Evolutionary conservation across 129 eudicot genomes (phyloP), one percentile per base, ranked within the genome.

Genomic region (Gnaphalium uliginosum): DNA sequence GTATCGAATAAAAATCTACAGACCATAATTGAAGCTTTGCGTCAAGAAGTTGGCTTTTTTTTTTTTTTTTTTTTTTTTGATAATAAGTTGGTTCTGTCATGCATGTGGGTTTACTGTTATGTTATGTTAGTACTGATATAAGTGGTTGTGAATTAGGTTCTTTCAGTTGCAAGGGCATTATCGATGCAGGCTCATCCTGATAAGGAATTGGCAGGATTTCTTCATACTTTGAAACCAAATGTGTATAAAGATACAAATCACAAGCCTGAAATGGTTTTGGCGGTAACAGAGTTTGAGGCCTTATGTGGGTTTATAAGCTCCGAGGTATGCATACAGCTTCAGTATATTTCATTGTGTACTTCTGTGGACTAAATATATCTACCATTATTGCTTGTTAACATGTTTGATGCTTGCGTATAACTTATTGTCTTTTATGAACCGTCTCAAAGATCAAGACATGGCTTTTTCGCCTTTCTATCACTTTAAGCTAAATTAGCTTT

Each of bases 201-300:
- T 58, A 91, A 87, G 85, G 84, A 84, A 59, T 77, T 90, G 75
- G 97, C 98, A 6, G 83, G 63, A 67, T 17, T 74, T 14, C 88
- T 94, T 68, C 97, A 89, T 77, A 86, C 54, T 30, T 39, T 71
- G 69, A 85, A 87, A 57, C 97, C 98, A 39, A 39, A 75, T 24
- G 88, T 84, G 21, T 94, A 88, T 76, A 94, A 89, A 75, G 98
- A 94, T 78, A 91, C 76, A 50, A 94, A 89, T 78, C 98, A 94
- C 83, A 94, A 94, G 83, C 98, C 98, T 76, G 98, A 94, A 83
- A 94, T 94, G 98, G 93, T 95, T 68, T 72, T 94, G 86, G 98
- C 98, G 0, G 39, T 91, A 30, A 90, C 98, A 5, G 84, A 94
- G 75, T 94, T 94, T 65, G 98, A 94, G 86, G 96, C 96, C 48